These are phyloP conservation scores for Aeminium ludgeri DNA, from an alignment of 495 filamentous ascomycete genomes.

Conservation along the genomic window DNA sequence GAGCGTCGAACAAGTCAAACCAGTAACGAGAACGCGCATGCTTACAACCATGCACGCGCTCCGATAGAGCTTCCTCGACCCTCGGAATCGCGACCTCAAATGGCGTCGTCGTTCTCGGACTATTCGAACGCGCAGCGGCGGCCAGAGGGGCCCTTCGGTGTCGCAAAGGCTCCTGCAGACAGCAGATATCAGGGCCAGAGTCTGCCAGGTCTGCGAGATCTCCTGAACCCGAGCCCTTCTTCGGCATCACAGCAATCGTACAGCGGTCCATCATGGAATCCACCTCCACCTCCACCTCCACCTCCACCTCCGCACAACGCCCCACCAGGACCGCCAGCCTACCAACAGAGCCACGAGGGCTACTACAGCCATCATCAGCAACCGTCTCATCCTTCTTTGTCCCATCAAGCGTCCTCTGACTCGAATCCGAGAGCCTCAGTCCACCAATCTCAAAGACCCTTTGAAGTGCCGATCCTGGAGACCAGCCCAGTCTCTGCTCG, in stretches of 20 bases:
- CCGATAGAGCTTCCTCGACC: slow-evolving; percentile 8
- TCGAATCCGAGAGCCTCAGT: not conserved
- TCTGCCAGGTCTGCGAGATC: slow-evolving; percentile 11
- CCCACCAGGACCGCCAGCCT: not conserved
- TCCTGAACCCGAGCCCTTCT: slow-evolving; percentile 2
- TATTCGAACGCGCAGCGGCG: slow-evolving; percentile 1
- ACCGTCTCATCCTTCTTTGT: slow-evolving; percentile 8
- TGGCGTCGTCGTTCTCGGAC: slow-evolving; percentile 8
- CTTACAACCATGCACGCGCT: not conserved
- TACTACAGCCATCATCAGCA: not conserved
- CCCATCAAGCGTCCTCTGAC: slow-evolving; percentile 4
- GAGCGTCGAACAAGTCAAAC: too few relatives aligned
- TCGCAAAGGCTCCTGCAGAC: not conserved
- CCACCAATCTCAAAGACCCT: not conserved
- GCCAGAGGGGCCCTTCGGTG: not conserved
- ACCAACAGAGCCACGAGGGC: not conserved
- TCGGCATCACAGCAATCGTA: not conserved
- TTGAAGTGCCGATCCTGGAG: slow-evolving; percentile 12
- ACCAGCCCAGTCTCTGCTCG: slow-evolving; percentile 7
- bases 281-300: not conserved
- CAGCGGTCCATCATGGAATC: not conserved
- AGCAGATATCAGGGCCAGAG: slow-evolving; percentile 3
- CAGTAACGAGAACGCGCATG: too few relatives aligned
- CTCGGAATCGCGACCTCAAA: slow-evolving; percentile 7
- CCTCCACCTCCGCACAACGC: not conserved